phyloP scores from a whole-genome alignment of 306 rosid genomes.

The barrel medic (Medicago truncatula) region DNA sequence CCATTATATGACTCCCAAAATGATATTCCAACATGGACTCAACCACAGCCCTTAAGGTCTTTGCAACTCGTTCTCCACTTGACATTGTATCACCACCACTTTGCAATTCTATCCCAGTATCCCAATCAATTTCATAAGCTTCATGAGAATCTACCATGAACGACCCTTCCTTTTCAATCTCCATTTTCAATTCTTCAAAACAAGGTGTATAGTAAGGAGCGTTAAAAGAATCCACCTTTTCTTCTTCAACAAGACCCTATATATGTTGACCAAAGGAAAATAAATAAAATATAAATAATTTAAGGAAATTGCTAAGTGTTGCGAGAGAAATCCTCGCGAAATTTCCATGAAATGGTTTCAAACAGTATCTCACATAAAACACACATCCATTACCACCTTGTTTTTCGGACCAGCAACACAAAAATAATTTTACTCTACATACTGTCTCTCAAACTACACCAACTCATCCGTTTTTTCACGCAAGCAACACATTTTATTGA shows the following conservation, averaged over 20 bases:
- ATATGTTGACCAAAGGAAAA: not conserved
- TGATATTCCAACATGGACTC: constrained; percentile 77
- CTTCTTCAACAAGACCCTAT: constrained; percentile 59
- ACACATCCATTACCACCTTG: too few relatives aligned
- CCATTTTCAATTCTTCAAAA: constrained; percentile 58
- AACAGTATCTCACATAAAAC: too few relatives aligned
- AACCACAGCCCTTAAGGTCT: constrained; percentile 66
- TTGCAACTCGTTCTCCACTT: constrained; percentile 40
- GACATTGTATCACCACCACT: not conserved
- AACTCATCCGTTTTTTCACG: too few relatives aligned
- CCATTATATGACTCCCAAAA: constrained; percentile 62
- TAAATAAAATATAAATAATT: too few relatives aligned
- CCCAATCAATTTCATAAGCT: constrained; percentile 66
- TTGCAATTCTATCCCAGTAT: constrained; percentile 37
- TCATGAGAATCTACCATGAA: constrained; percentile 52
- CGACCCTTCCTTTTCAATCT: constrained; percentile 66
- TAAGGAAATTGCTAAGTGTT: too few relatives aligned
- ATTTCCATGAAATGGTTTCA: too few relatives aligned
- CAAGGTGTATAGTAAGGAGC: constrained; percentile 83
- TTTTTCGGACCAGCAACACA: too few relatives aligned
- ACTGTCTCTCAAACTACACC: too few relatives aligned
- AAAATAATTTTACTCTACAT: too few relatives aligned
- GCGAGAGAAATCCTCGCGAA: too few relatives aligned
- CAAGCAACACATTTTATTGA: too few relatives aligned
- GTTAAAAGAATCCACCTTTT: constrained; percentile 72